phyloP scores from a whole-genome alignment of 1,284 basidiomycete genomes.

The Cutaneotrichosporon arboriforme region DNA sequence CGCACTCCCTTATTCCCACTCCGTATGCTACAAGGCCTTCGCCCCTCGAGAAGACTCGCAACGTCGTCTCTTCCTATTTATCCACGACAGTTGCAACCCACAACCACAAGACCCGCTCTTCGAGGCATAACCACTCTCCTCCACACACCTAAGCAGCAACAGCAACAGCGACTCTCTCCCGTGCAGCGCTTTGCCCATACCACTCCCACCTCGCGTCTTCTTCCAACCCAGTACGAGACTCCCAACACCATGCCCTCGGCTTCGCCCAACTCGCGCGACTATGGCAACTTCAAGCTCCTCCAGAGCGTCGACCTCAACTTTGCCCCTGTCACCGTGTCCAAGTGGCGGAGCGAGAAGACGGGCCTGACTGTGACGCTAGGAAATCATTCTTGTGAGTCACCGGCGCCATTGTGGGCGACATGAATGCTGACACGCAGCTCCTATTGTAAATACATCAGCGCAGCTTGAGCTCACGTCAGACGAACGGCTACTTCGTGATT shows the following conservation, averaged over 20 bases:
- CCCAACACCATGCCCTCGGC: constrained; percentile 6
- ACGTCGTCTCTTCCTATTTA: neutral
- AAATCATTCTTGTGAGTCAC: constrained; percentile 65
- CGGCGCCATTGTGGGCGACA: constrained; percentile 19
- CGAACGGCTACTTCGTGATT: constrained; percentile 87
- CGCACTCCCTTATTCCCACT: no score
- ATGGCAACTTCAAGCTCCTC: constrained; percentile 44
- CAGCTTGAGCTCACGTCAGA: constrained; percentile 51
- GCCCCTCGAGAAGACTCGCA: neutral
- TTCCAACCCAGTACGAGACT: neutral
- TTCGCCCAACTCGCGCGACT: constrained; percentile 20
- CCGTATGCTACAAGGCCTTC: neutral
- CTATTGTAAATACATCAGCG: constrained; percentile 25
- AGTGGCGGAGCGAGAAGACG: constrained; percentile 48
- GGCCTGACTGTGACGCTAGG: constrained; percentile 50
- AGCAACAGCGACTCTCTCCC: neutral
- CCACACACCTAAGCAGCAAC: no score
- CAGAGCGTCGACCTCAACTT: constrained; percentile 42
- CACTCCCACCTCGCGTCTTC: neutral
- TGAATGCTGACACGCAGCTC: constrained; percentile 16
- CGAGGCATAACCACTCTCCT: neutral
- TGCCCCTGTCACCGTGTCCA: constrained; percentile 44
- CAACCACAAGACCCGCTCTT: neutral
- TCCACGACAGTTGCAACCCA: neutral
- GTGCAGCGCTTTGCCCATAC: neutral